A percentile compares a stretch with the other conserved stretches of the same genome.
Evolutionary conservation across 495 filamentous ascomycete genomes (phyloP).

Genomic region (Annulohypoxylon nitens): DNA sequence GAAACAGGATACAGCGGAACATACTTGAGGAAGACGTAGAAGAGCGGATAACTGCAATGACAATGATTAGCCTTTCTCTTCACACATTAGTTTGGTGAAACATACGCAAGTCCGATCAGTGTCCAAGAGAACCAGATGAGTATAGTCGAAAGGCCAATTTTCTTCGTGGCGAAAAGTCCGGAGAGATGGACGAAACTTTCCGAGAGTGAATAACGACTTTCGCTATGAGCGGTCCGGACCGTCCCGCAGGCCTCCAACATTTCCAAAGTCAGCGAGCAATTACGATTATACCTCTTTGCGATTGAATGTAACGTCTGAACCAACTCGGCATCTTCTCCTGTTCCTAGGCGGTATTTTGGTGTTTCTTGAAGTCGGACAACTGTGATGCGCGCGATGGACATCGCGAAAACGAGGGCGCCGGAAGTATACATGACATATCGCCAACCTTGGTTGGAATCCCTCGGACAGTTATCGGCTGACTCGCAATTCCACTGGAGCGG

Average conservation of each 20-base stretch:
- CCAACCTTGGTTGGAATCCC: conserved; percentile 82
- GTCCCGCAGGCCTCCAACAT: conserved; percentile 67
- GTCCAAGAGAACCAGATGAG: conserved; percentile 79
- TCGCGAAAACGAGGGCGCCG: conserved; percentile 74
- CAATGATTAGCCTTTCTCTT: conserved; percentile 33
- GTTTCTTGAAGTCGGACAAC: conserved; percentile 77
- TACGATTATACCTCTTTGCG: conserved; percentile 72
- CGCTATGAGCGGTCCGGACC: conserved; percentile 56
- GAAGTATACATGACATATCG: conserved; percentile 77
- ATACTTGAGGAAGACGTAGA: conserved; percentile 75
- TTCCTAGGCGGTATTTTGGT: conserved; percentile 76
- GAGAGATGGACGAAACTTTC: conserved; percentile 69
- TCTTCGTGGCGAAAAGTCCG: conserved; percentile 72
- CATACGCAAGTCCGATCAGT: conserved; percentile 72
- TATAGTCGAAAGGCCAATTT: conserved; percentile 70
- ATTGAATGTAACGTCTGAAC: conserved; percentile 71
- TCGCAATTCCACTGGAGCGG: conserved; percentile 68
- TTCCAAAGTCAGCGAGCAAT: conserved; percentile 73
- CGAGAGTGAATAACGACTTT: conserved; percentile 59
- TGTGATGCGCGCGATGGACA: conserved; percentile 75
- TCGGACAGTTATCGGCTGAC: conserved; percentile 68
- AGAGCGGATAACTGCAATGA: conserved; percentile 67
- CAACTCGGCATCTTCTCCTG: conserved; percentile 72
- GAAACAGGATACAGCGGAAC: not conserved
- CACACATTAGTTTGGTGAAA: not conserved